Percentiles rank a stretch among this genome's conserved stretches.
Evolutionary conservation across 2,329 filamentous ascomycete species (phyloP).

Genomic region (Dothistroma pini): DNA sequence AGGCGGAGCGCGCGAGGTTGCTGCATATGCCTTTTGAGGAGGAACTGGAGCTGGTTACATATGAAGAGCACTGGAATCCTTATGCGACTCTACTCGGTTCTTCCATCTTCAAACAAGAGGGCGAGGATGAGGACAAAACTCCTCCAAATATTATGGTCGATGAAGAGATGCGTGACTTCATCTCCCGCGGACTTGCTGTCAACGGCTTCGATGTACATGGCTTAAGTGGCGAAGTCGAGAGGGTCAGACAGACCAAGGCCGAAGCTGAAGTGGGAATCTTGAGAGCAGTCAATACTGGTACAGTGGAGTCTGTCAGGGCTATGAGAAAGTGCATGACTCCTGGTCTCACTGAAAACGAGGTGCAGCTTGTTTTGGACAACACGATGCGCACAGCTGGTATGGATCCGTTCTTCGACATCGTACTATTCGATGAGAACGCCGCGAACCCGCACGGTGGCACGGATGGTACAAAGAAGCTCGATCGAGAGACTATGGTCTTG

Average conservation of each 20-base stretch:
- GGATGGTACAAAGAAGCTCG: constrained; percentile 49
- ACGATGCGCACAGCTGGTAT: constrained; percentile 54
- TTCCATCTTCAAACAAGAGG: constrained; percentile 4
- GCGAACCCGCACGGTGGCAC: constrained; percentile 54
- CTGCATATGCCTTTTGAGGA: constrained; percentile 55
- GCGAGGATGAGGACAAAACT: constrained; percentile 17
- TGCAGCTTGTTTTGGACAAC: constrained; percentile 54
- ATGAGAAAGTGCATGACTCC: constrained; percentile 55
- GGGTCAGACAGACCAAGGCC: constrained; percentile 58
- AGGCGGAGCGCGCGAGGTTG: constrained; percentile 57
- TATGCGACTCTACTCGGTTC: constrained; percentile 51
- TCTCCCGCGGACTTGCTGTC: constrained; percentile 53
- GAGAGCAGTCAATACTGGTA: constrained; percentile 61
- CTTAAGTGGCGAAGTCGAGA: constrained; percentile 53
- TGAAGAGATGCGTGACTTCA: constrained; percentile 63
- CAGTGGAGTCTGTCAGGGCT: constrained; percentile 57
- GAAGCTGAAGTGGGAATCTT: constrained; percentile 55
- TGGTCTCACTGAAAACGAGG: constrained; percentile 57
- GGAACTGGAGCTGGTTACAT: constrained; percentile 54
- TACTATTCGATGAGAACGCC: constrained; percentile 57
- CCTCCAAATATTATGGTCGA: constrained; percentile 56
- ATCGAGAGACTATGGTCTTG: constrained; percentile 55
- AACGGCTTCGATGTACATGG: constrained; percentile 57
- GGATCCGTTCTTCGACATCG: constrained; percentile 60
- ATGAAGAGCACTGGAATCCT: constrained; percentile 64